phyloP scores from a whole-genome alignment of 2,329 filamentous ascomycete genomes.

The Clonostachys rhizophaga region DNA sequence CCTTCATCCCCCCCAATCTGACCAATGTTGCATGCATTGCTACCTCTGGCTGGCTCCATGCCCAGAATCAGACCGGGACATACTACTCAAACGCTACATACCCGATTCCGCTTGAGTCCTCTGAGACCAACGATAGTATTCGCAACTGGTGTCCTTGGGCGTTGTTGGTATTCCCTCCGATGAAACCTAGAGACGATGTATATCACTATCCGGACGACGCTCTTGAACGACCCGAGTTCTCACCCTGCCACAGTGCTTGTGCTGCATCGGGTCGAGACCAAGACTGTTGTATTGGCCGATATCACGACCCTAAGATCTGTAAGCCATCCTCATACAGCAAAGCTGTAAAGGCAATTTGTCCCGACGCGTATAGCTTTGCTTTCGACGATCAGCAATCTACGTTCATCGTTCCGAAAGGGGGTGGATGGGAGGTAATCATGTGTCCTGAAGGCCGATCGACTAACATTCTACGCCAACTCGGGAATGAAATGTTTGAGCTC shows the following conservation, averaged over 20 bases:
- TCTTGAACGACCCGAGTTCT: conserved; percentile 65
- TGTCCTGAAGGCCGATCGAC: conserved; percentile 63
- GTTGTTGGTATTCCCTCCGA: conserved; percentile 63
- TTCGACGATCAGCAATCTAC: conserved; percentile 55
- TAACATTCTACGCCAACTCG: conserved; percentile 50
- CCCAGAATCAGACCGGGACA: conserved; percentile 45
- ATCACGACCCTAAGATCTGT: conserved; percentile 60
- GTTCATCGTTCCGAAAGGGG: conserved; percentile 61
- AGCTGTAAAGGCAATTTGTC: conserved; percentile 70
- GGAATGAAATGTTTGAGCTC: conserved; percentile 40
- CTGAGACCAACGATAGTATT: conserved; percentile 51
- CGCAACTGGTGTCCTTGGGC: conserved; percentile 77
- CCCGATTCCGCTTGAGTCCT: conserved; percentile 62
- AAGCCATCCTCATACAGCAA: conserved; percentile 63
- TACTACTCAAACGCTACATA: conserved; percentile 61
- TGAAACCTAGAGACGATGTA: conserved; percentile 67
- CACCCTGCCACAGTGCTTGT: conserved; percentile 75
- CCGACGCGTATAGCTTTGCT: conserved; percentile 79
- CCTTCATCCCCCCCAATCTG: conserved; percentile 68
- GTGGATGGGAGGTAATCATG: conserved; percentile 74
- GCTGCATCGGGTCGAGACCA: conserved; percentile 59
- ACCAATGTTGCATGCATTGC: conserved; percentile 75
- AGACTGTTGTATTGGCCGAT: conserved; percentile 73
- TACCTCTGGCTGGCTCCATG: conserved; percentile 57
- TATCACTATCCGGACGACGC: conserved; percentile 78